phyloP scores from a whole-genome alignment of 805 yeast genomes.

The Cyberlindnera mycetangii region DNA sequence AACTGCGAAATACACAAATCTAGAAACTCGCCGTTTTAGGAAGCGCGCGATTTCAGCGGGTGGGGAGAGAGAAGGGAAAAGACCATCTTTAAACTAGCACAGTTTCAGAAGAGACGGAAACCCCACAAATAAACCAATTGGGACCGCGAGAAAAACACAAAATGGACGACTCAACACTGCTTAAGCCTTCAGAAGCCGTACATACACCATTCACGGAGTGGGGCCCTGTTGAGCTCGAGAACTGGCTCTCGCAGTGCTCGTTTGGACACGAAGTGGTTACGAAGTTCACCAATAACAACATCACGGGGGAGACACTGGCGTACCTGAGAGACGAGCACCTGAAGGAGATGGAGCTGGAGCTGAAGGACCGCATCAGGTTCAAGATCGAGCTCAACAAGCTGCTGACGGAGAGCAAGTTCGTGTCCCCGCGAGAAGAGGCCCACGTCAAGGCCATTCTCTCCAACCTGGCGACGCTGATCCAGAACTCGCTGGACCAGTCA shows the following conservation, averaged over 20 bases:
- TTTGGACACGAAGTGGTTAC: constrained; percentile 19
- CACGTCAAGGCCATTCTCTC: constrained; percentile 12
- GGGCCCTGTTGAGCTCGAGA: constrained; percentile 25
- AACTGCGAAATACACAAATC: too few species aligned
- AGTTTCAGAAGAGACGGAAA: too few species aligned
- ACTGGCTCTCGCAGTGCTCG: constrained; percentile 22
- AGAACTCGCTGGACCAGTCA: constrained; percentile 11
- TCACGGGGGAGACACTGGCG: constrained; percentile 71
- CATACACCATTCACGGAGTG: constrained; percentile 18
- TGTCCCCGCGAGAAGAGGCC: constrained; percentile 13
- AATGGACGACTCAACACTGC: constrained; percentile 12
- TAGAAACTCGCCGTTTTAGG: too few species aligned
- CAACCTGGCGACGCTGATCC: constrained; percentile 17
- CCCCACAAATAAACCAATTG: too few species aligned
- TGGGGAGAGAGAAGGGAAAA: too few species aligned
- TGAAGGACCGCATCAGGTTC: constrained; percentile 56
- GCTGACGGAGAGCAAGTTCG: constrained; percentile 23
- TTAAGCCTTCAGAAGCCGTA: constrained; percentile 3
- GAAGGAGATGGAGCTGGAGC: constrained; percentile 62
- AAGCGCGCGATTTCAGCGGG: too few species aligned
- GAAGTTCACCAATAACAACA: constrained; percentile 52
- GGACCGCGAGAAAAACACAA: too few species aligned
- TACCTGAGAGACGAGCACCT: constrained; percentile 69
- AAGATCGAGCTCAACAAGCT: constrained; percentile 59
- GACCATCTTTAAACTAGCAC: too few species aligned